These are phyloP conservation scores for Lasiosphaeria miniovina DNA, from an alignment of 495 filamentous ascomycete genomes.

Conservation along the genomic window DNA sequence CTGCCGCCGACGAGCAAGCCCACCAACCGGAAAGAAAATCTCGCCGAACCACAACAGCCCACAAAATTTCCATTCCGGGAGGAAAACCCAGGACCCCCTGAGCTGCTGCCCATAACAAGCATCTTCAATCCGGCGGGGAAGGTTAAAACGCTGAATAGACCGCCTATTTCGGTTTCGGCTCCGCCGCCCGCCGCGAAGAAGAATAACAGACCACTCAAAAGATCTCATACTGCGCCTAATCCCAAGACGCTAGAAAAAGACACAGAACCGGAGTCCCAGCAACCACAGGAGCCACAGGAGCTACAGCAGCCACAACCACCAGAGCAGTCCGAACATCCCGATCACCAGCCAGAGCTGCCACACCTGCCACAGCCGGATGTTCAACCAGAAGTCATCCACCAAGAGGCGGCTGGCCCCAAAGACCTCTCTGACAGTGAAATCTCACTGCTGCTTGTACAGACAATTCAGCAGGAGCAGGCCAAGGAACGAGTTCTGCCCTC, in stretches of 20 bases:
- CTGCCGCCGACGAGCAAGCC: conserved; percentile 15
- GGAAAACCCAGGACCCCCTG: conserved; percentile 43
- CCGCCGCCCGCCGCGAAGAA: conserved; percentile 17
- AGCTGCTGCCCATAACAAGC: conserved; percentile 43
- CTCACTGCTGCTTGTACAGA: not conserved
- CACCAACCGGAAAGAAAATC: conserved; percentile 14
- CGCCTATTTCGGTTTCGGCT: conserved; percentile 6
- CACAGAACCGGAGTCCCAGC: conserved; percentile 3
- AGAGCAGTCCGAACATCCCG: not conserved
- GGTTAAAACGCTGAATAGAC: conserved; percentile 25
- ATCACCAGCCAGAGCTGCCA: no score
- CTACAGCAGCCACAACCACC: conserved; percentile 1
- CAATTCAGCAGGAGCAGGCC: not conserved
- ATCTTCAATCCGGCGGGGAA: conserved; percentile 40
- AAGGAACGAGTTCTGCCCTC: not conserved
- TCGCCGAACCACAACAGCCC: conserved; percentile 10
- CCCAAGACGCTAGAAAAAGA: conserved; percentile 15
- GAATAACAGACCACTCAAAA: conserved; percentile 20
- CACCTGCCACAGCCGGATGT: no score
- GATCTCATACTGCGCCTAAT: conserved; percentile 28
- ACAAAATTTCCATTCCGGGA: conserved; percentile 39
- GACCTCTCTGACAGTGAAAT: not conserved
- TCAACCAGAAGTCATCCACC: not conserved
- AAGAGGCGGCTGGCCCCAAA: not conserved
- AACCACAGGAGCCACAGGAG: not conserved